phyloP scores from a whole-genome alignment of 2,329 filamentous ascomycete species.

The Cladosporium austrohemisphaericum region DNA sequence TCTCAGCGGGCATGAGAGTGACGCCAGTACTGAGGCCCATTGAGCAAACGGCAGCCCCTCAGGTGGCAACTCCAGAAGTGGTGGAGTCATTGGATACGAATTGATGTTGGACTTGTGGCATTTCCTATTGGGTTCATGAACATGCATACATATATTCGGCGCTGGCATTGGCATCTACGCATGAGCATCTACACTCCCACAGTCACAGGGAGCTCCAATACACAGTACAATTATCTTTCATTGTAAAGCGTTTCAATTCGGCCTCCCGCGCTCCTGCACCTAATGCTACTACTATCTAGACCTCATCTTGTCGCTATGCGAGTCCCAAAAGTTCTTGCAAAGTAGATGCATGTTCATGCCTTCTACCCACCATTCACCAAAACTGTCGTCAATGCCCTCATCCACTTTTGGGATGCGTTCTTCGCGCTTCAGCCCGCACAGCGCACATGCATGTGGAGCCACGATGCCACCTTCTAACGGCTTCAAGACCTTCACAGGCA shows the following conservation, averaged over 20 bases:
- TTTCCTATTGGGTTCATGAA: too few species aligned
- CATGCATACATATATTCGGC: too few species aligned
- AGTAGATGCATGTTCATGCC: constrained; percentile 49
- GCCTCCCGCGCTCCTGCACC: background rate
- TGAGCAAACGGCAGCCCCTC: too few species aligned
- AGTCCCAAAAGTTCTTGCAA: constrained; percentile 81
- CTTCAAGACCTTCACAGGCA: constrained; percentile 63
- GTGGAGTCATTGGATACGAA: too few species aligned
- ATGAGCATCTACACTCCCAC: too few species aligned
- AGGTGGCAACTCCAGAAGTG: too few species aligned
- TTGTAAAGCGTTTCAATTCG: too few species aligned
- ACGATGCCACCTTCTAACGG: constrained; percentile 63
- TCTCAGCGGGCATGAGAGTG: constrained; percentile 2
- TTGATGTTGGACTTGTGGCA: too few species aligned
- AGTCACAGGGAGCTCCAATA: too few species aligned
- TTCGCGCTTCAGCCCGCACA: constrained; percentile 85
- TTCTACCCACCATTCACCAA: constrained; percentile 95
- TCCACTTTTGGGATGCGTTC: constrained; percentile 77
- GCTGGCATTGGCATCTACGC: too few species aligned
- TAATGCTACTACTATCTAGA: constrained; percentile 57
- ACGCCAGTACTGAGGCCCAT: background rate
- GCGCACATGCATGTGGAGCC: constrained; percentile 70
- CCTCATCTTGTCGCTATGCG: constrained; percentile 66
- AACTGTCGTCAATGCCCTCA: constrained; percentile 76
- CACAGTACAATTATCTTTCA: too few species aligned